Conservation (phyloP, 495 filamentous ascomycete species). For the Pseudevernia furfuracea region DNA sequence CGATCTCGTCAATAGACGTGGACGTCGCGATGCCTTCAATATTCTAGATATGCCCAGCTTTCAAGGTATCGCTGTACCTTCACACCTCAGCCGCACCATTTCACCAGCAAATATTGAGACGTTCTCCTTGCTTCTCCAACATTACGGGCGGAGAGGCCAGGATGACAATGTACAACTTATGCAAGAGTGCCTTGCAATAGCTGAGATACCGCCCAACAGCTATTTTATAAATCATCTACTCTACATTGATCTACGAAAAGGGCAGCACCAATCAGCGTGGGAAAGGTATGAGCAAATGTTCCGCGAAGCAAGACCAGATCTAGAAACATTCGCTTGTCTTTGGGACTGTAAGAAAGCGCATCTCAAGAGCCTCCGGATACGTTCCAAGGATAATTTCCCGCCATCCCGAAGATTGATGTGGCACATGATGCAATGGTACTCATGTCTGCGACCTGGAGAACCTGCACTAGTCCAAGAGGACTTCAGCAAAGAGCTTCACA, state of each 20-base stretch:
- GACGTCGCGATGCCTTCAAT: not conserved
- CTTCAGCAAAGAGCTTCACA: slow-evolving; percentile 47
- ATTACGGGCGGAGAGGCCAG: slow-evolving; percentile 56
- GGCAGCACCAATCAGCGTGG: slow-evolving; percentile 45
- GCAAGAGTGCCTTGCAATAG: slow-evolving; percentile 46
- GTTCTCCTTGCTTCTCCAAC: slow-evolving; percentile 63
- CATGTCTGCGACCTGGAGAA: slow-evolving; percentile 26
- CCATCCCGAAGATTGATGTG: slow-evolving; percentile 49
- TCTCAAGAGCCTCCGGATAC: slow-evolving; percentile 39
- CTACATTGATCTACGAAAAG: slow-evolving; percentile 48
- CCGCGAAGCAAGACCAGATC: slow-evolving; percentile 48
- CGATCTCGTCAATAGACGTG: slow-evolving; percentile 45
- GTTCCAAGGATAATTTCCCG: slow-evolving; percentile 35
- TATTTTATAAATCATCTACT: slow-evolving; percentile 73
- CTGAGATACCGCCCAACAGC: slow-evolving; percentile 56
- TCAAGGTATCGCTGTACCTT: slow-evolving; percentile 27
- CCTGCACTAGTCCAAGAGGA: slow-evolving; percentile 29
- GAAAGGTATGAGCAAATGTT: slow-evolving; percentile 47
- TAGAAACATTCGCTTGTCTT: slow-evolving; percentile 62
- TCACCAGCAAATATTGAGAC: slow-evolving; percentile 66
- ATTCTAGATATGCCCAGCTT: slow-evolving; percentile 1
- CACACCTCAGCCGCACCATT: slow-evolving; percentile 37
- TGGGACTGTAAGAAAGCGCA: slow-evolving; percentile 53
- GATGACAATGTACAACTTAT: slow-evolving; percentile 50
- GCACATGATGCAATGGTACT: slow-evolving; percentile 52